Evolutionary conservation across 768 basidiomycete genomes (phyloP), one percentile per base, ranked within the genome.

Genomic region (Leccinum disarticulatum): DNA sequence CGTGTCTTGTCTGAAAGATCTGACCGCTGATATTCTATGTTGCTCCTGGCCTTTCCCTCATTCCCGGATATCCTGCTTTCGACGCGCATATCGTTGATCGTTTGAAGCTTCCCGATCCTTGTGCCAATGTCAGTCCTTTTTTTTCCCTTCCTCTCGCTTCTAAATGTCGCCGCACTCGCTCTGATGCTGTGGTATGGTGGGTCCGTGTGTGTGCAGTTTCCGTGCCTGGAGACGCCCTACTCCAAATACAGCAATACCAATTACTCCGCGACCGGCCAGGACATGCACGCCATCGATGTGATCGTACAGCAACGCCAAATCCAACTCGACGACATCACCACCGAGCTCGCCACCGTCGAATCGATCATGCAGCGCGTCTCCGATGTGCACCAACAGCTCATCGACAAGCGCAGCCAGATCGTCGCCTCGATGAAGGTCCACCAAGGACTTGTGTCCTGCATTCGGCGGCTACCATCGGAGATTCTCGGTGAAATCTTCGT

Each of bases 401-500:
- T 57, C 27, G 63, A 61, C n/a, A 62, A 60, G 22, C 61, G 50
- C 6, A 7, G 52, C 33, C 64, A 56, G 50, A 58, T 71, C 15
- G 19, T 36, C 1, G 15, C 41, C 19, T 71, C 67, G 13, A 63
- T 72, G 56, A 36, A 61, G 4, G 54, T 36, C 2, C 70, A 74
- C 52, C 61, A 36, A 15, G 63, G 68, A 3, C 63, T 75, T 1
- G 33, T 66, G 28, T 67, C 69, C 8, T 62, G 64, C 38, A 78
- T 83, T 58, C 67, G 65, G 15, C 55, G 65, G 2, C 33, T 84
- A 7, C 81, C 82, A 6, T 48, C 77, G 2, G 83, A 84, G 65
- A 66, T 83, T 4, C 74, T 77, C 31, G 74, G 76, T 36, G 79
- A 81, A 66, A 79, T 85, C 36, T 83, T 83, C 65, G 63, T 66